phyloP scores from a whole-genome alignment of 768 basidiomycete genomes.

The Auriscalpium orientale region DNA sequence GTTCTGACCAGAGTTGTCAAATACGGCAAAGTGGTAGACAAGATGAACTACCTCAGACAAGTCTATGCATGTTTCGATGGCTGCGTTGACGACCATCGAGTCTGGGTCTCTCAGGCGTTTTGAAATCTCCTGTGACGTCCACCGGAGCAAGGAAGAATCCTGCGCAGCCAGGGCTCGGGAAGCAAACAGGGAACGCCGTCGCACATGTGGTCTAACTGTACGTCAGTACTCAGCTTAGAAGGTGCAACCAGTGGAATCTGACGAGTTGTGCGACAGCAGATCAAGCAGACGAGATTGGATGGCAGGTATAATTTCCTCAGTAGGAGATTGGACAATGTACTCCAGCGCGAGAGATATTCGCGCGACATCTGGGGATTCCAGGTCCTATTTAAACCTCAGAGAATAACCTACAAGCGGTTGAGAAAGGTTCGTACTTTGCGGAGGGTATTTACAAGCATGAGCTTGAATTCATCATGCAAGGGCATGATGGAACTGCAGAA shows the following conservation, averaged over 20 bases:
- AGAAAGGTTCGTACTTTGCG: conserved; percentile 49
- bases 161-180: conserved; percentile 6
- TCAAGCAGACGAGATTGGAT: conserved; percentile 58
- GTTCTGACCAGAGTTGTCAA: conserved; percentile 6
- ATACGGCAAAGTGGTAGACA: not conserved
- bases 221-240: not conserved
- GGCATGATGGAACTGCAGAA: conserved; percentile 75
- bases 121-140: conserved; percentile 8
- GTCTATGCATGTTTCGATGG: conserved; percentile 6
- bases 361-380: conserved; percentile 49
- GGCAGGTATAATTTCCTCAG: conserved; percentile 67
- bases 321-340: conserved; percentile 51
- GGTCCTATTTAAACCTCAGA: conserved; percentile 43
- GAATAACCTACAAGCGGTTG: not conserved
- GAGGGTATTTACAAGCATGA: conserved; percentile 83
- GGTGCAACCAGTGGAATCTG: conserved; percentile 35
- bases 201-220: not conserved
- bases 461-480: conserved; percentile 54
- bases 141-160: conserved; percentile 5
- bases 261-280: conserved; percentile 70
- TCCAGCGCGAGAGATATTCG: conserved; percentile 70
- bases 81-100: conserved; percentile 6
- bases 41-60: conserved; percentile 6
- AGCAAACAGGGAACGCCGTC: conserved; percentile 8
- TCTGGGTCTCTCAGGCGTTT: conserved; percentile 10